These are phyloP conservation scores for Paramecium octaurelia DNA, from an alignment of 73 alveolate species.

Conservation along the genomic window DNA sequence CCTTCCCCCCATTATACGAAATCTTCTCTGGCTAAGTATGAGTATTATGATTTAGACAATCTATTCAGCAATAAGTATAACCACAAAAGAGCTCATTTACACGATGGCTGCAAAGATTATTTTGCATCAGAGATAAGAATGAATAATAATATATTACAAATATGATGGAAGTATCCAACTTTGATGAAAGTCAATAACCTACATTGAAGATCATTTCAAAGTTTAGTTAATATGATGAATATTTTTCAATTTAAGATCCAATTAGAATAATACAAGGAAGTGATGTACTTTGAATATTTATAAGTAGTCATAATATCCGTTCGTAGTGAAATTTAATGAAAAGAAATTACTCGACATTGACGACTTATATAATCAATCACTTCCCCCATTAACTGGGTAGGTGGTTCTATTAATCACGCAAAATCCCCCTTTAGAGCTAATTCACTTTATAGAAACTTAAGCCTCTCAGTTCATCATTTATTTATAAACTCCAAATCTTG, in stretches of 20 bases:
- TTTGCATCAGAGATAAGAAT: background rate
- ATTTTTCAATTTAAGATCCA: slow-evolving; percentile 1
- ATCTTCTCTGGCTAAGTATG: background rate
- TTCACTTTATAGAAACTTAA: background rate
- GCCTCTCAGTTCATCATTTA: background rate
- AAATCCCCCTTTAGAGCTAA: background rate
- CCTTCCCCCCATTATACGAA: background rate
- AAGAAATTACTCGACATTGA: background rate
- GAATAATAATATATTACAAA: background rate
- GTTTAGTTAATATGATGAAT: background rate
- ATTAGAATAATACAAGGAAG: background rate
- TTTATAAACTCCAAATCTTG: background rate
- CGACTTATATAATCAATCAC: background rate
- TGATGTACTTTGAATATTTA: background rate
- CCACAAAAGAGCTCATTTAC: background rate
- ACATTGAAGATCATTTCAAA: background rate
- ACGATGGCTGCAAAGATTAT: background rate
- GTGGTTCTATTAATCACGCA: background rate
- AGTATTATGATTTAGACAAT: background rate
- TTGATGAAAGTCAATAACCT: background rate
- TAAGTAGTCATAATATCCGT: background rate
- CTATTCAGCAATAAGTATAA: background rate
- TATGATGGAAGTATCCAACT: slow-evolving; percentile 12
- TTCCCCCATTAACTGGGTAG: background rate
- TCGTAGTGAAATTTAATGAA: background rate